Evolutionary conservation across 1,284 basidiomycete species (phyloP).

Genomic region (Malassezia restricta): DNA sequence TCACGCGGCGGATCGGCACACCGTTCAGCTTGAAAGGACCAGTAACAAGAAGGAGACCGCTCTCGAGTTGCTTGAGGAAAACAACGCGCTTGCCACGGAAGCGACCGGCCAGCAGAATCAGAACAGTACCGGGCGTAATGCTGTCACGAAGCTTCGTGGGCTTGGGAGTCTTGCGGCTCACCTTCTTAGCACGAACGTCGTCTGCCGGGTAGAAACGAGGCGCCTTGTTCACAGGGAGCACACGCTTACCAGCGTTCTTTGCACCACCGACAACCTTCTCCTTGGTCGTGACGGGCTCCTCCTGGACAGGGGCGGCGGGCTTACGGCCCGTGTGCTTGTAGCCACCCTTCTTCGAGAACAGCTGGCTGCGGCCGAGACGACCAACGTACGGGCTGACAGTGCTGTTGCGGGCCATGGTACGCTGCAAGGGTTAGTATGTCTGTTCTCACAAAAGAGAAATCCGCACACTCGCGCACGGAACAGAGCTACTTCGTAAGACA

Average conservation of each 20-base stretch:
- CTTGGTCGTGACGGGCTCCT: conserved; percentile 52
- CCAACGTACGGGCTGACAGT: conserved; percentile 72
- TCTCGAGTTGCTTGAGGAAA: conserved; percentile 90
- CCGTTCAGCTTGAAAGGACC: conserved; percentile 98
- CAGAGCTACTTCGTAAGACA: background rate
- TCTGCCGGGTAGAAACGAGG: conserved; percentile 94
- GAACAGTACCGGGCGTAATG: conserved; percentile 86
- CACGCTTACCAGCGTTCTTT: conserved; percentile 80
- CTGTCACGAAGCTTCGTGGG: conserved; percentile 62
- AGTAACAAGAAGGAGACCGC: conserved; percentile 85
- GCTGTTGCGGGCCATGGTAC: conserved; percentile 77
- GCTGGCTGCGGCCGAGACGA: conserved; percentile 52
- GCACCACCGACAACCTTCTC: conserved; percentile 77
- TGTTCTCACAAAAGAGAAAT: background rate
- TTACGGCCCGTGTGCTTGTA: conserved; percentile 62
- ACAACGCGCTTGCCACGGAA: conserved; percentile 98
- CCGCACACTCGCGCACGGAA: too few relatives aligned
- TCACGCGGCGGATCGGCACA: conserved; percentile 92
- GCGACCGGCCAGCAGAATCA: conserved; percentile 93
- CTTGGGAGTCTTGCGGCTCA: conserved; percentile 70
- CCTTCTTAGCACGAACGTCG: conserved; percentile 77
- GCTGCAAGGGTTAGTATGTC: conserved; percentile 10
- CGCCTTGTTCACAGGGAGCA: conserved; percentile 72
- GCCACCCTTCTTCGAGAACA: conserved; percentile 66
- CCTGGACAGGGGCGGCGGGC: conserved; percentile 54